Conservation (phyloP, 768 basidiomycete species). For the Macrolepiota fuliginosa region DNA sequence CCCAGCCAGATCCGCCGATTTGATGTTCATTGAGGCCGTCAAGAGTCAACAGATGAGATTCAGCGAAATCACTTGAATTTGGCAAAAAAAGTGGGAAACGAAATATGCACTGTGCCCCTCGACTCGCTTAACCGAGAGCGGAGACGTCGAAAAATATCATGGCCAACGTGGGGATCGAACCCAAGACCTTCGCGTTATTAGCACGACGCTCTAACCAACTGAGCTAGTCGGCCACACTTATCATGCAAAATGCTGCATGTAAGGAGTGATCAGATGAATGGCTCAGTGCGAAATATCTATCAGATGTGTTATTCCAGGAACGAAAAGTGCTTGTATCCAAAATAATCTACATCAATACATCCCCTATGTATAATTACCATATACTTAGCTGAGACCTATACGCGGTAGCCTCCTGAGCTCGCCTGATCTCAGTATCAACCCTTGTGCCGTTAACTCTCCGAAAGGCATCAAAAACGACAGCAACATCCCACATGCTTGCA, state of each 20-base stretch:
- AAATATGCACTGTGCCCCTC: no score
- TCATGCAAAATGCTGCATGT: no score
- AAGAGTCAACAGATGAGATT: no score
- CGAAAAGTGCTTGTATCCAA: not conserved
- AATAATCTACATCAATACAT: not conserved
- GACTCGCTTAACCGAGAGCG: no score
- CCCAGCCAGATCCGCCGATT: no score
- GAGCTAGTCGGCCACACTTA: constrained; percentile 65
- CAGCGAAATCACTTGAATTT: no score
- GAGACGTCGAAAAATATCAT: not conserved
- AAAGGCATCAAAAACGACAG: not conserved
- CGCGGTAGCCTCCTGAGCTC: not conserved
- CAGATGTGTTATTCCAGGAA: not conserved
- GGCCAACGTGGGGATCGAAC: constrained; percentile 18
- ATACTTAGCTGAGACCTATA: not conserved
- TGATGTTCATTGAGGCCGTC: no score
- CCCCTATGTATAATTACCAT: not conserved
- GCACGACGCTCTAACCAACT: constrained; percentile 85
- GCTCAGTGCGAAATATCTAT: no score
- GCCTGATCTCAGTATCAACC: not conserved
- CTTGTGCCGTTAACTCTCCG: not conserved
- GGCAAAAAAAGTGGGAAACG: no score
- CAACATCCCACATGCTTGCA: not conserved
- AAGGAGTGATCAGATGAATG: no score
- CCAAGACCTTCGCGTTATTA: constrained; percentile 75